Evolutionary conservation across 768 basidiomycete species (phyloP), one percentile per base, ranked within the genome.

Genomic region (Cubamyces lactineus): DNA sequence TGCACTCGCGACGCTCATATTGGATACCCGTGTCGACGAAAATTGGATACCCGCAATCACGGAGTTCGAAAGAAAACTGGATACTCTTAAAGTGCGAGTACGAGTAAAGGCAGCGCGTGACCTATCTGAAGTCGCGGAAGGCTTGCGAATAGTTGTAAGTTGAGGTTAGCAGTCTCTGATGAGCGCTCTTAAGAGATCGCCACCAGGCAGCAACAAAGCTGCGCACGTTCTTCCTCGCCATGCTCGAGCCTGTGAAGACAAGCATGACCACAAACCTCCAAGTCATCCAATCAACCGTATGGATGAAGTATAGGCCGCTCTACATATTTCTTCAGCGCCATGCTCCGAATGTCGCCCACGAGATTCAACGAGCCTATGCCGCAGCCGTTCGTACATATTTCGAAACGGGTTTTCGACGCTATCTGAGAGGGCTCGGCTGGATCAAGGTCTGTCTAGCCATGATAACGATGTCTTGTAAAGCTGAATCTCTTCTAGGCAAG

Each of bases 221-320:
- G 38, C 88, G 95, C 23, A 79, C 80, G 0, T 95, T 96, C 77
- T 94, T 99, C 71, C 79, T 95, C 21, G 83, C 86, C 1, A 76
- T 97, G 21, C 82, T 98, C 68, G 86, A 88, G 52, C 91, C 96
- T 7, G 90, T 97, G 56, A 86, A 88, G 59, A 79, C 76, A 43
- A 94, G 86, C 66, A 88, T 97, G 64, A 87, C 93, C 13, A 93
- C 94, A 7, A 97, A 98, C 72, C 86, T 98, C 79, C 92, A 94
- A 69, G 86, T 97, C 54, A 79, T 98, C 2, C 97, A 99, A 73
- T 90, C 92, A 0, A 88, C 91, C 0, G 81, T 94, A 3, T 81
- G 98, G 40, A 74, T 94, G 64, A 94, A 95, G 72, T 94, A 94
- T 71, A 82, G 82, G 49, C 78, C 90, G 8, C 79, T 98, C 59